phyloP scores from a whole-genome alignment of 768 basidiomycete genomes.

The Suillus clintonianus region DNA sequence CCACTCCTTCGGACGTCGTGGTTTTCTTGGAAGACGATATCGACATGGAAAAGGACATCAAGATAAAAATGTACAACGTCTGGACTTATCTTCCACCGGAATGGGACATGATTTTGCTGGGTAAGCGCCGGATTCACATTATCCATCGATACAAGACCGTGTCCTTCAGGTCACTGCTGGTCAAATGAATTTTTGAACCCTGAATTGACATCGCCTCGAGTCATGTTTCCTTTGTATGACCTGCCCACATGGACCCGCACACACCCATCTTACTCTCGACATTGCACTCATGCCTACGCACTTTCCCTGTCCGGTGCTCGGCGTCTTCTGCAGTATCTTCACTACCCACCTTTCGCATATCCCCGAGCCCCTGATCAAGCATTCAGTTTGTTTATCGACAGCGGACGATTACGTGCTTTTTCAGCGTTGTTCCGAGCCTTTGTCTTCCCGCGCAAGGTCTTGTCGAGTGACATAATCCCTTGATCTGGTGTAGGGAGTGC shows the following conservation, averaged over 20 bases:
- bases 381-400: constrained; percentile 63
- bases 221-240: constrained; percentile 6
- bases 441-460: constrained; percentile 63
- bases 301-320: constrained; percentile 55
- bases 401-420: constrained; percentile 59
- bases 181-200: constrained; percentile 61
- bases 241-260: constrained; percentile 25
- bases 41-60: constrained; percentile 71
- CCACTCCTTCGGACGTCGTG: constrained; percentile 34
- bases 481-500: constrained; percentile 20
- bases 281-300: constrained; percentile 75
- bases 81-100: constrained; percentile 56
- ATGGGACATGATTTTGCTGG: constrained; percentile 78
- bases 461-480: constrained; percentile 53
- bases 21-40: constrained; percentile 80
- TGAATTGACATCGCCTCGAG: constrained; percentile 29
- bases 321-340: constrained; percentile 59
- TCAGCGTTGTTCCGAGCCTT: constrained; percentile 69
- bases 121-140: constrained; percentile 34
- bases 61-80: constrained; percentile 38
- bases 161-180: constrained; percentile 71
- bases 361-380: constrained; percentile 80
- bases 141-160: constrained; percentile 2
- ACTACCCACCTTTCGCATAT: constrained; percentile 69
- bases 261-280: constrained; percentile 60